These are phyloP conservation scores for Starmerella geochares DNA, from an alignment of 805 yeast species.

Conservation along the genomic window DNA sequence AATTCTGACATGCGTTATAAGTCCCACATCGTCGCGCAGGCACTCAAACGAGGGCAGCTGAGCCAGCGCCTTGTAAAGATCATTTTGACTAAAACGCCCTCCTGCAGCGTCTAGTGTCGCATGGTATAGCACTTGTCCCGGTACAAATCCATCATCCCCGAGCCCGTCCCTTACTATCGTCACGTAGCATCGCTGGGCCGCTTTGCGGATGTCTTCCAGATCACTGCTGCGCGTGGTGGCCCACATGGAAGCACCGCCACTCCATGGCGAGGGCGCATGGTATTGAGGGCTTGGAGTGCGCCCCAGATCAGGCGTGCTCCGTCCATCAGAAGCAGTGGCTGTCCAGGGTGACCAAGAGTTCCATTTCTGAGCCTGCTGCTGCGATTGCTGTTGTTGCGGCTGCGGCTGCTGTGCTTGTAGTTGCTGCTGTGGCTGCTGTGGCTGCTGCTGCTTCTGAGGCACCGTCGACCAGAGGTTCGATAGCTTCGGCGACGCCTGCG, in stretches of 20 bases:
- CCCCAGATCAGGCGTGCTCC: neutral
- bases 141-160: conserved; percentile 31
- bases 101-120: conserved; percentile 23
- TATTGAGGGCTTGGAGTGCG: conserved; percentile 6
- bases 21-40: conserved; percentile 30
- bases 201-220: conserved; percentile 17
- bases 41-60: conserved; percentile 24
- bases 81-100: conserved; percentile 26
- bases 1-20: conserved; percentile 28
- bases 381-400: neutral
- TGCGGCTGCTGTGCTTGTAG: neutral
- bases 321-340: neutral
- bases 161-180: conserved; percentile 20
- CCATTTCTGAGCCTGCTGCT: neutral
- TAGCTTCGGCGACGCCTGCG: conserved; percentile 1
- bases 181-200: conserved; percentile 26
- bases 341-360: conserved; percentile 4
- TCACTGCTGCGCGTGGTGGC: neutral
- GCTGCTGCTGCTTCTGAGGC: neutral
- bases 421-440: neutral
- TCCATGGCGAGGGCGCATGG: conserved; percentile 3
- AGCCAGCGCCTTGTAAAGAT: conserved; percentile 27
- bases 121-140: conserved; percentile 30
- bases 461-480: conserved; percentile 1
- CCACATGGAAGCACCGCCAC: conserved; percentile 1